Evolutionary conservation across 257 asterid species (phyloP), one percentile per base, ranked within the genome.

Genomic region (Jasminum sambac): DNA sequence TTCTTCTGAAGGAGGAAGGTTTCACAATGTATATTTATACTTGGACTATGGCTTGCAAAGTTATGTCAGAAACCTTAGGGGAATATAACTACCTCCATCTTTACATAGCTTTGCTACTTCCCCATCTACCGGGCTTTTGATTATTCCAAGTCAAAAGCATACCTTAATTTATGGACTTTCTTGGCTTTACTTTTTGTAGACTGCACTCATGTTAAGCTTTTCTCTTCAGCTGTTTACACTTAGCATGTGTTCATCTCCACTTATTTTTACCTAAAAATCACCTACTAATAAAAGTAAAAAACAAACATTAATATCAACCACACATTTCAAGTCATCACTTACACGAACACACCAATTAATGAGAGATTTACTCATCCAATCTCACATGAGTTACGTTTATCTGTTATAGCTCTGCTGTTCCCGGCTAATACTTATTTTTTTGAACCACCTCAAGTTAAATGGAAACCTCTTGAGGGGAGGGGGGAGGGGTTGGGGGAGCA

Each of bases 101-200:
- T 55, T 21, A 9, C 11, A 13, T 11, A 42, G 16, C 41, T 43
- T 66, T 66, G 40, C 17, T 66, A 21, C 70, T 66, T 38, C 69
- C 21, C n/a, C 52, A 19, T 37, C 30, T 40, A 40, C 9, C 11
- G 4, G 69, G 55, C 48, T 16, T 38, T 12, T 38, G 42, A 38
- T 24, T 55, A 55, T 55, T 55, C 62, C 30, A 21, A 55, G 62
- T 55, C 36, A 11, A 23, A 6, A 23, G 36, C 62, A 55, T 55
- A 30, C 36, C 34, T 23, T 26, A 55, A 19, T 55, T 55, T 23
- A 19, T 19, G 62, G 62, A 55, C 36, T 55, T 21, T 23, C 62
- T 55, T 23, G 36, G 62, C 62, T 55, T 55, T 55, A 19, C 62
- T 43, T 43, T 14, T 50, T 55, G 62, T 55, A 11, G 23, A 55